Percentiles rank a stretch among this genome's conserved stretches.
Evolutionary conservation across 1,139 yeast genomes (phyloP).

Genomic region (Kodamaea alishanica): DNA sequence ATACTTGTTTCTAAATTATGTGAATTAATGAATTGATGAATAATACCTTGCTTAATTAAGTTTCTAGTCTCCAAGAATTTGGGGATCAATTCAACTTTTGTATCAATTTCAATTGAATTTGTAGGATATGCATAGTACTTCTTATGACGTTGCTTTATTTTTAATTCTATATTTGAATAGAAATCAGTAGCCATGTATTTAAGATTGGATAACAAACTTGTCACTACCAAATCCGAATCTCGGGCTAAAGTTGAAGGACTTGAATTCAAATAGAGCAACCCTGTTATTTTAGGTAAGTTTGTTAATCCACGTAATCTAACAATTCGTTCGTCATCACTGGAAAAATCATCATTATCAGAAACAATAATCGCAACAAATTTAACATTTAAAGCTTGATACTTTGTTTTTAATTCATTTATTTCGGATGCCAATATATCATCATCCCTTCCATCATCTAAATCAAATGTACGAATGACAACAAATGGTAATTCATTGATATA

Average conservation of each 20-base stretch:
- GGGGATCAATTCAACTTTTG: slow-evolving; percentile 35
- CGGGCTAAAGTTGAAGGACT: slow-evolving; percentile 15
- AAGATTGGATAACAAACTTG: slow-evolving; percentile 29
- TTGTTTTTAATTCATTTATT: slow-evolving; percentile 18
- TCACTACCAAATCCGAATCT: slow-evolving; percentile 30
- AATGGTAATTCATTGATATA: slow-evolving; percentile 34
- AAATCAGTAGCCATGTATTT: slow-evolving; percentile 32
- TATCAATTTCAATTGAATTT: slow-evolving; percentile 20
- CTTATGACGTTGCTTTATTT: slow-evolving; percentile 33
- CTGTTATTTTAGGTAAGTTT: slow-evolving; percentile 29
- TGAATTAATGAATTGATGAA: slow-evolving; percentile 33
- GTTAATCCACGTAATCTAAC: slow-evolving; percentile 27
- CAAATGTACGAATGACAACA: slow-evolving; percentile 24
- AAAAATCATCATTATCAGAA: slow-evolving; percentile 13
- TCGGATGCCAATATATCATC: slow-evolving; percentile 16
- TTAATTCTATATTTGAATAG: slow-evolving; percentile 30
- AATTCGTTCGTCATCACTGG: slow-evolving; percentile 21
- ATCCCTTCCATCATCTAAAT: slow-evolving; percentile 17
- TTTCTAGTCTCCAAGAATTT: slow-evolving; percentile 40
- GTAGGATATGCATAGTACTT: slow-evolving; percentile 40
- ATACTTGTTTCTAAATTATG: slow-evolving; percentile 33
- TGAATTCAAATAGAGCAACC: slow-evolving; percentile 25
- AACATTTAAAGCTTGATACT: slow-evolving; percentile 18
- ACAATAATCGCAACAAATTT: slow-evolving; percentile 30
- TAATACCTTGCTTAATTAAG: slow-evolving; percentile 35